Evolutionary conservation across 2,329 filamentous ascomycete species (phyloP), one percentile per base, ranked within the genome.

Genomic region (Emmonsiellopsis sp.): DNA sequence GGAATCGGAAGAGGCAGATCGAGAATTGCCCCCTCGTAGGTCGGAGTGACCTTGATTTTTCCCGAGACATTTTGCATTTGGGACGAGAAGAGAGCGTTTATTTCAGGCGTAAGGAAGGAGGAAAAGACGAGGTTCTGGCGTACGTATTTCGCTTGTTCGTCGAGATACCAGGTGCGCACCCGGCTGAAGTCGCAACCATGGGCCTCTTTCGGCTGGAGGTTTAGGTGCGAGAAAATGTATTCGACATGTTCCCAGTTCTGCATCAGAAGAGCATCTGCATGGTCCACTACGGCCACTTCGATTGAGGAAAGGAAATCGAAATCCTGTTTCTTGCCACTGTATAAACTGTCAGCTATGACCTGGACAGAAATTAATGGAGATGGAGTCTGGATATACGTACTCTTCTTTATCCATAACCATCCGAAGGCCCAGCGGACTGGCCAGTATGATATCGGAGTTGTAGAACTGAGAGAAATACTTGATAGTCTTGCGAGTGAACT

Each of bases 231-330:
- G 64, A 97, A 91, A 62, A 96, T 87, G 67, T 87, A 88, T 68
- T 94, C 88, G 56, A 96, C 82, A 66, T 98, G 92, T 64, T 96
- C 90, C 91, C 92, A 97, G 68, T 95, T 97, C 69, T 98, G 93
- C 90, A 96, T 96, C 7, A 95, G 81, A 42, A 96, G 80, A 0
- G 90, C 90, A 69, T 97, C 91, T 10, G 89, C 86, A 70, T 97
- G 91, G 68, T 98, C 93, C 56, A 95, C 78, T 46, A 97, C 78
- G 34, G 93, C 84, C 50, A 98, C 71, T 71, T 98, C 93, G 62
- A 98, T 88, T 1, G 92, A 97, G 54, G 87, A 92, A 11, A 98
- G 77, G 66, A 95, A 98, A 69, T 98, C 93, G 61, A 82, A 84
- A 67, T 97, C 92, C 37, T 80, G 72, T 58, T 83, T 83, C 66